Percentiles rank a stretch among this genome's conserved stretches.
phyloP scores from a whole-genome alignment of 495 filamentous ascomycete genomes.

The Trichoderma erinaceum region DNA sequence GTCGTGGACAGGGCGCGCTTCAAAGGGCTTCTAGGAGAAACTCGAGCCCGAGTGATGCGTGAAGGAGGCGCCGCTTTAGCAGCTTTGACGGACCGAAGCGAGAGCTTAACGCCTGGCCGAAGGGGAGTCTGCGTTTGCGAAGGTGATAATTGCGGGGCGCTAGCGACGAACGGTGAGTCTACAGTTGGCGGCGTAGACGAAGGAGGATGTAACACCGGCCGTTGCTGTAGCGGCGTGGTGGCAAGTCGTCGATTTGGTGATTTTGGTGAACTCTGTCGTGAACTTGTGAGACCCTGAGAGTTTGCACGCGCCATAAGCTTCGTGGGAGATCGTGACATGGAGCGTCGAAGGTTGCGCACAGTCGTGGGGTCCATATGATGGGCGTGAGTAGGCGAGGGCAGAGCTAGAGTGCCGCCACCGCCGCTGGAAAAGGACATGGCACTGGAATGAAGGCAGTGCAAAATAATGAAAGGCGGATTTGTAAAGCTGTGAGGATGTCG shows the following conservation, averaged over 20 bases:
- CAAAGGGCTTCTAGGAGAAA: constrained; percentile 67
- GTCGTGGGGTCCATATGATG: constrained; percentile 74
- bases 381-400: constrained; percentile 74
- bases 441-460: constrained; percentile 16
- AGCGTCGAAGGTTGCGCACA: constrained; percentile 72
- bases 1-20: constrained; percentile 68
- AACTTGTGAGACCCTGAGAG: constrained; percentile 28
- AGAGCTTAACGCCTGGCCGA: constrained; percentile 44
- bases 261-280: constrained; percentile 22
- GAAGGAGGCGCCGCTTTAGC: constrained; percentile 38
- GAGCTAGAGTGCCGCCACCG: constrained; percentile 72
- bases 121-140: constrained; percentile 34
- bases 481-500: background rate
- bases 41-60: constrained; percentile 44
- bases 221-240: constrained; percentile 12
- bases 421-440: constrained; percentile 39
- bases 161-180: background rate
- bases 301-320: constrained; percentile 63
- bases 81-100: constrained; percentile 44
- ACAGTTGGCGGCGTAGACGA: background rate
- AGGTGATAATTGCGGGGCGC: constrained; percentile 20
- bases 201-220: constrained; percentile 17
- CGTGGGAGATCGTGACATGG: constrained; percentile 80
- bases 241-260: constrained; percentile 22
- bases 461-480: background rate